Conservation (phyloP, 2,329 filamentous ascomycete species). For the Xylariaceae sp. region DNA sequence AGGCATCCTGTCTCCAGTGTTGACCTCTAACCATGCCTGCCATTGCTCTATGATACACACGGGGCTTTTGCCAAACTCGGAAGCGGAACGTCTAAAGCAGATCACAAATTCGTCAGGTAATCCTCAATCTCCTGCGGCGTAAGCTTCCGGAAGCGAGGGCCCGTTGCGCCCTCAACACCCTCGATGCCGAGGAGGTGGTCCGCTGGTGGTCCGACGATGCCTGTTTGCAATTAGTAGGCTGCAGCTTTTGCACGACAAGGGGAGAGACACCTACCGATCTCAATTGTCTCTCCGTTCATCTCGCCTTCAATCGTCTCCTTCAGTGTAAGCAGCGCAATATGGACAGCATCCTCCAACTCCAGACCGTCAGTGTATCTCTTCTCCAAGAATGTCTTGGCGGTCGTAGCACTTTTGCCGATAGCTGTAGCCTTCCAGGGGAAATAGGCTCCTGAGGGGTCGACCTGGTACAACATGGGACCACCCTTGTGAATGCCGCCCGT, state of each 20-base stretch:
- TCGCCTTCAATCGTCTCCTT: constrained; percentile 99
- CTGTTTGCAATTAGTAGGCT: constrained; percentile 42
- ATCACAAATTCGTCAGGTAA: constrained; percentile 95
- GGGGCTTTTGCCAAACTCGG: constrained; percentile 19
- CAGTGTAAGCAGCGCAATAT: constrained; percentile 93
- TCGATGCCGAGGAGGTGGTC: constrained; percentile 89
- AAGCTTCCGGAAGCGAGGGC: constrained; percentile 88
- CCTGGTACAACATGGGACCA: constrained; percentile 95
- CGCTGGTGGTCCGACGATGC: constrained; percentile 92
- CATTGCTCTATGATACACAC: constrained; percentile 44
- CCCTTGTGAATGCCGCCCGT: constrained; percentile 95
- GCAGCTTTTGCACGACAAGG: not conserved
- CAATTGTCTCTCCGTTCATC: constrained; percentile 98
- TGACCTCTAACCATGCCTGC: constrained; percentile 35
- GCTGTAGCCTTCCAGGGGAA: constrained; percentile 99
- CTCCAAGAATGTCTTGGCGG: constrained; percentile 98
- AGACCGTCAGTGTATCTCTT: constrained; percentile 97
- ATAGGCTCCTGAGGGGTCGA: constrained; percentile 97
- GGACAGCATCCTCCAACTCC: constrained; percentile 96
- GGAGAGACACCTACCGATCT: constrained; percentile 70
- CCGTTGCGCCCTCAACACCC: constrained; percentile 78
- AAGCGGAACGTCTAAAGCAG: constrained; percentile 19
- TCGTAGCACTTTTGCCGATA: constrained; percentile 97
- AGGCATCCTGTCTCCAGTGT: constrained; percentile 24
- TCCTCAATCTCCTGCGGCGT: constrained; percentile 98